Percentiles rank a stretch among this genome's conserved stretches.
phyloP scores from a whole-genome alignment of 371 early-diverging fungal species.

The Apophysomyces ossiformis region DNA sequence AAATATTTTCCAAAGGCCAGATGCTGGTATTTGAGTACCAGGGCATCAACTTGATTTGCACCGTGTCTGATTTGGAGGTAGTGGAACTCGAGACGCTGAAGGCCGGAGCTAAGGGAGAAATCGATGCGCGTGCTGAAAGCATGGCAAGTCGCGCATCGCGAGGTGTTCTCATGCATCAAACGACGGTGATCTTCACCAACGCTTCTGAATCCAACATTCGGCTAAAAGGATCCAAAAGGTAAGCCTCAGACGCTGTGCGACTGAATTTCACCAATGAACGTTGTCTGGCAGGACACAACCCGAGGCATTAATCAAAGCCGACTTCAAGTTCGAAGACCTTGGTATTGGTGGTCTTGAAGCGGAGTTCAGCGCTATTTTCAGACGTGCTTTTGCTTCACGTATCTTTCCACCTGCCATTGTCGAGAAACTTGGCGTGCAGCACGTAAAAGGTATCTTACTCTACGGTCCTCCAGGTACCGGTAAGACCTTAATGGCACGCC shows the following conservation, averaged over 20 bases:
- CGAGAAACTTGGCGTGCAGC: constrained; percentile 96
- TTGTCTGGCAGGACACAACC: constrained; percentile 48
- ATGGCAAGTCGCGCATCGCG: constrained; percentile 30
- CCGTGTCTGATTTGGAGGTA: constrained; percentile 60
- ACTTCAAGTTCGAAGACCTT: constrained; percentile 98
- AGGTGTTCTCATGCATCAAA: constrained; percentile 80
- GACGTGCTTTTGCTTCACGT: constrained; percentile 99
- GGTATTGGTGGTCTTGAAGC: constrained; percentile 99
- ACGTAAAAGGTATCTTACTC: constrained; percentile 86
- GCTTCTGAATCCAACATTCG: constrained; percentile 74
- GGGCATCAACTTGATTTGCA: constrained; percentile 70
- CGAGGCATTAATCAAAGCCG: constrained; percentile 83
- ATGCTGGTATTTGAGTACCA: constrained; percentile 82
- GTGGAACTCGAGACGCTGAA: constrained; percentile 68
- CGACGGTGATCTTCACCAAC: constrained; percentile 73
- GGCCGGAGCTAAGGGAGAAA: constrained; percentile 44
- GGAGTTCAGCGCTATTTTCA: constrained; percentile 98
- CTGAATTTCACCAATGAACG: too few species aligned
- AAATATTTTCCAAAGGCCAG: constrained; percentile 78
- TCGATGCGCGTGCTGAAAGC: constrained; percentile 32
- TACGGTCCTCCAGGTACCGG: constrained; percentile 99
- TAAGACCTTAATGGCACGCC: constrained; percentile 99
- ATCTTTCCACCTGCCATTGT: constrained; percentile 97
- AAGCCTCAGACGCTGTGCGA: constrained; percentile 16
- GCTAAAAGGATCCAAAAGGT: constrained; percentile 73